Evolutionary conservation across 352 stramenopile species (phyloP), one percentile per base, ranked within the genome.

Genomic region (Phytophthora agathidicida): DNA sequence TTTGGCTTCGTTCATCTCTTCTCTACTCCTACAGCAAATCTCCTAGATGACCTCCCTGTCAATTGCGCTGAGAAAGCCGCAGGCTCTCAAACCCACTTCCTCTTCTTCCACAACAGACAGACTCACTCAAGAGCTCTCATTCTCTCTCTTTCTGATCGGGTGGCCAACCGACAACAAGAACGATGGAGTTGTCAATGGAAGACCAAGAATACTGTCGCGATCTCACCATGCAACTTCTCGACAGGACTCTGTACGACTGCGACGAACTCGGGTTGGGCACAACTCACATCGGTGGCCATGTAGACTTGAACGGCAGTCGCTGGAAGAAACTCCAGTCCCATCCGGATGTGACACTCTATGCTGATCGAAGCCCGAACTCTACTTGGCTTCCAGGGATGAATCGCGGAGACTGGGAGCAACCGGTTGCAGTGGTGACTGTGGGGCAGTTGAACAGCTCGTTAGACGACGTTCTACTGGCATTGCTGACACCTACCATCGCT

Each of bases 251-350:
- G 1, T 60, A 60, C 47, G 61, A 71, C 19, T 60, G 55, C n/a
- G 55, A 66, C 6, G 61, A 71, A 35, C 47, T 71, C 6, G 61
- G 55, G 13, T 47, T 66, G 20, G 48, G 47, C 4, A 58, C 35
- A 7, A 52, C 36, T 3, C 49, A 64, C 42, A 35, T 26, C 6
- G 47, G 30, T 5, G 46, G n/a, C 5, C 61, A 71, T 30, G 31
- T 36, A 13, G 47, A 62, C 31, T 50, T 71, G 17, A 44, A 54
- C 26, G 19, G 10, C 24, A 36, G 16, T 7, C 55, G 55, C 13
- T 71, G 55, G 55, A 66, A 66, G 43, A 71, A 62, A 33, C 55
- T 71, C 11, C 61, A 66, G 55, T 59, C 61, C 3, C 41, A 66
- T 30, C 22, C 48, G 14, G 42, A 66, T 17, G 36, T 71, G 27